Conservation (phyloP, 148 eudicot species). For the Linanthus parryae region DNA sequence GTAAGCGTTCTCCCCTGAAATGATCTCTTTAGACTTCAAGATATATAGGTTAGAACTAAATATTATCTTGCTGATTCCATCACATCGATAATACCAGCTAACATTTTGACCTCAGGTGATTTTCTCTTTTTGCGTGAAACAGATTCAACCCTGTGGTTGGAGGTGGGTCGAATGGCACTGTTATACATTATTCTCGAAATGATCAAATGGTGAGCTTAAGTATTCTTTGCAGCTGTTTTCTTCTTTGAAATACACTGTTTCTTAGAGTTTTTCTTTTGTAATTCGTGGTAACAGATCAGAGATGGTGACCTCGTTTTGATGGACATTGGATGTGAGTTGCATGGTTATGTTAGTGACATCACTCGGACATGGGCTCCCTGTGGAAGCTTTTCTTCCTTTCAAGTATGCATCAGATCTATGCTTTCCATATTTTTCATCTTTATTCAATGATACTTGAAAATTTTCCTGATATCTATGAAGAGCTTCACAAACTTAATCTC, state of each 20-base stretch:
- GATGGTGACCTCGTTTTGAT: conserved; percentile 75
- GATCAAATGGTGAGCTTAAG: conserved; percentile 70
- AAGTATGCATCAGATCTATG: conserved; percentile 35
- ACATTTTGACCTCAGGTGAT: no score
- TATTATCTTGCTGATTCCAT: no score
- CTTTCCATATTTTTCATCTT: no score
- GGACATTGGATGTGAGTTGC: conserved; percentile 93
- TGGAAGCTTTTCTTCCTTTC: conserved; percentile 63
- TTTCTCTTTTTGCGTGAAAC: no score
- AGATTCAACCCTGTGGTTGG: conserved; percentile 98
- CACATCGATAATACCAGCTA: no score
- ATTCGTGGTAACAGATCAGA: conserved; percentile 42
- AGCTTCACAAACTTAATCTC: no score
- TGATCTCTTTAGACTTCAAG: conserved; percentile 5
- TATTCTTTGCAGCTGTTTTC: background rate
- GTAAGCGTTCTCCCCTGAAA: conserved; percentile 39
- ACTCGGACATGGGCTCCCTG: conserved; percentile 97
- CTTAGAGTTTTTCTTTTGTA: background rate
- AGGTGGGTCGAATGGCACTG: conserved; percentile 86
- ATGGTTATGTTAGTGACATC: conserved; percentile 94
- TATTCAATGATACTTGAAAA: no score
- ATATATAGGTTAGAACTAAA: background rate
- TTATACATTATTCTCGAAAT: conserved; percentile 90
- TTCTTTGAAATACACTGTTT: background rate
- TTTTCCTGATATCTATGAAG: no score